Evolutionary conservation across 192 early-diverging fungal species (phyloP).

Genomic region (Gonapodya sp.): DNA sequence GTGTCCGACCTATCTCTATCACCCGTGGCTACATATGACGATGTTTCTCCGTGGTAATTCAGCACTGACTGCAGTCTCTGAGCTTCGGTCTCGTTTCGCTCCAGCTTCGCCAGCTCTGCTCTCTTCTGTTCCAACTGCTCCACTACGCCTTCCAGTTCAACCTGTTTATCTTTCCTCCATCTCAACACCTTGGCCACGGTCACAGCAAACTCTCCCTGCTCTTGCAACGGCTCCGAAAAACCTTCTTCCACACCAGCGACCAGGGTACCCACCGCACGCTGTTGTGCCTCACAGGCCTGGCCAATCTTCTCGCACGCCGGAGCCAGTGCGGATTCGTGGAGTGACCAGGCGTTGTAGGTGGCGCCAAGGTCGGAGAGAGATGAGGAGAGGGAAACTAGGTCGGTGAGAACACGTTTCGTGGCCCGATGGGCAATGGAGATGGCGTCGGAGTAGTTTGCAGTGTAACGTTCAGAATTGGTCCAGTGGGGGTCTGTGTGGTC

Average conservation of each 20-base stretch:
- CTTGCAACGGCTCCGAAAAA: constrained; percentile 74
- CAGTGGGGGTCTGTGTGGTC: constrained; percentile 9
- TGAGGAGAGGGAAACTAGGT: not conserved
- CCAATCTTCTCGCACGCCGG: constrained; percentile 87
- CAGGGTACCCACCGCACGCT: constrained; percentile 62
- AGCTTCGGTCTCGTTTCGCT: constrained; percentile 60
- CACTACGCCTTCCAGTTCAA: constrained; percentile 52
- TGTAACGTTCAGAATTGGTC: not conserved
- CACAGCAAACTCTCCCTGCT: constrained; percentile 79
- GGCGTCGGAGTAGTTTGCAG: not conserved
- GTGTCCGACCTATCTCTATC: not conserved
- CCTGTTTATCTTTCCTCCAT: constrained; percentile 75
- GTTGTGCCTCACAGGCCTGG: constrained; percentile 79
- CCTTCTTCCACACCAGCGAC: constrained; percentile 58
- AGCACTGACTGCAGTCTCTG: constrained; percentile 61
- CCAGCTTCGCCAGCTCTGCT: constrained; percentile 41
- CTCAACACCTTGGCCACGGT: constrained; percentile 80
- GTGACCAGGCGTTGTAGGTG: constrained; percentile 87
- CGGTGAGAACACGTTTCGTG: not conserved
- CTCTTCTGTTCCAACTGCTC: constrained; percentile 68
- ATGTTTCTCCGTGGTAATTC: constrained; percentile 16
- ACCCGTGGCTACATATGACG: not conserved
- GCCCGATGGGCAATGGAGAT: constrained; percentile 9
- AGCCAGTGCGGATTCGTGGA: constrained; percentile 70
- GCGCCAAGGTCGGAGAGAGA: constrained; percentile 69